Percentiles rank a stretch among this genome's conserved stretches.
phyloP scores from a whole-genome alignment of 495 filamentous ascomycete species.

The Entonaema liquescens region DNA sequence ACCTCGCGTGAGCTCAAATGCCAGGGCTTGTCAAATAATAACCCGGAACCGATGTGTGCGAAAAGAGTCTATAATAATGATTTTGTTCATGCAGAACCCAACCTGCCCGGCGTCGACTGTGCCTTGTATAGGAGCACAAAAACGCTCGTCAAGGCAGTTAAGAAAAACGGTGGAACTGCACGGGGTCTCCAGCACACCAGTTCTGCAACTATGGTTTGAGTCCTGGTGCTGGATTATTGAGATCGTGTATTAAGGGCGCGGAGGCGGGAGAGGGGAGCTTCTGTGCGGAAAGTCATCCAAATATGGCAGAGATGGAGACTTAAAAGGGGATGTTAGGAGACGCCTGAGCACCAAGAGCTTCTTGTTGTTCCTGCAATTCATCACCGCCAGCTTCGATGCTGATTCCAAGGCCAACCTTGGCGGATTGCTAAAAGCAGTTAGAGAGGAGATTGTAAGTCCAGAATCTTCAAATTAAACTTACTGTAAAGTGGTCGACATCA shows the following conservation, averaged over 20 bases:
- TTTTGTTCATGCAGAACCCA: conserved; percentile 32
- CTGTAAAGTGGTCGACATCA: conserved; percentile 96
- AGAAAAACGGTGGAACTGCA: conserved; percentile 23
- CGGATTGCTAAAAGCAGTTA: conserved; percentile 74
- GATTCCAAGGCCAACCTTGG: conserved; percentile 93
- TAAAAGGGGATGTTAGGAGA: conserved; percentile 67
- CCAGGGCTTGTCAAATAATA: conserved; percentile 18
- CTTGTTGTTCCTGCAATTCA: conserved; percentile 92
- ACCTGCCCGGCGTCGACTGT: conserved; percentile 16
- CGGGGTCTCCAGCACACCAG: conserved; percentile 19
- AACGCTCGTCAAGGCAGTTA: conserved; percentile 38
- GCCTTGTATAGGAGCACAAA: conserved; percentile 24
- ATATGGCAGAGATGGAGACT: conserved; percentile 36
- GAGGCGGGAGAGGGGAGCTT: conserved; percentile 42
- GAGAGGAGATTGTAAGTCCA: neutral
- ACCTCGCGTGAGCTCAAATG: conserved; percentile 17
- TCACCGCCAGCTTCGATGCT: conserved; percentile 90
- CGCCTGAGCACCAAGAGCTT: conserved; percentile 59
- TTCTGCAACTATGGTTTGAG: conserved; percentile 9
- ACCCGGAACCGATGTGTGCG: conserved; percentile 19
- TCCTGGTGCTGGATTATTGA: conserved; percentile 6
- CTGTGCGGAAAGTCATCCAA: conserved; percentile 33
- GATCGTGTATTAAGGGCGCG: conserved; percentile 28
- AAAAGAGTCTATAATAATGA: conserved; percentile 43
- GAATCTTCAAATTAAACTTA: conserved; percentile 56